Conservation (phyloP, 2,329 filamentous ascomycete genomes). For the Penicillium concentricum region DNA sequence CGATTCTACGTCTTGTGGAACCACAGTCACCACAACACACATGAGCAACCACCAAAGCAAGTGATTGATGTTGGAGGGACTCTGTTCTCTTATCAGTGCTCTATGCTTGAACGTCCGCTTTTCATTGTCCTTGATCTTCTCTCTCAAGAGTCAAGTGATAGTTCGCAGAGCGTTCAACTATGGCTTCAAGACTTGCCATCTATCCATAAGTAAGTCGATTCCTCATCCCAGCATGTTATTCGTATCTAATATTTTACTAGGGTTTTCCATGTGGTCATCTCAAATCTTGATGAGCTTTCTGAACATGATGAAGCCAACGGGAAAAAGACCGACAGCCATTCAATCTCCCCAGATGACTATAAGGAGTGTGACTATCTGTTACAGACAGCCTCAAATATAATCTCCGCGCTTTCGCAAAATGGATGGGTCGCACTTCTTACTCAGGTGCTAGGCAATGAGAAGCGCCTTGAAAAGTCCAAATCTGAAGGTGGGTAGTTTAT, state of each 20-base stretch:
- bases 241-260: conserved; percentile 26
- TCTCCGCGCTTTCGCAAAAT: conserved; percentile 66
- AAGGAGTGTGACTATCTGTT: conserved; percentile 78
- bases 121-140: conserved; percentile 80
- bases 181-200: conserved; percentile 68
- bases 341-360: conserved; percentile 60
- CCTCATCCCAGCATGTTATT: neutral
- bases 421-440: conserved; percentile 71
- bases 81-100: conserved; percentile 40
- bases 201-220: conserved; percentile 48
- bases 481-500: conserved; percentile 48
- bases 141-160: conserved; percentile 67
- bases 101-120: conserved; percentile 75
- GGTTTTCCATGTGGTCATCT: conserved; percentile 38
- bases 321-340: conserved; percentile 43
- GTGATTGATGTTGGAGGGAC: conserved; percentile 29
- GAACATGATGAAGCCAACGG: conserved; percentile 22
- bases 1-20: conserved; percentile 45
- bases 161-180: conserved; percentile 72
- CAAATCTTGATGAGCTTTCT: conserved; percentile 35
- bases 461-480: conserved; percentile 44
- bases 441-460: conserved; percentile 54
- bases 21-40: conserved; percentile 41
- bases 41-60: conserved; percentile 38
- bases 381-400: conserved; percentile 68